Percentiles rank a stretch among this genome's conserved stretches.
phyloP scores from a whole-genome alignment of 176 grass and related monocot species.

The sorghum (Sorghum bicolor) region DNA sequence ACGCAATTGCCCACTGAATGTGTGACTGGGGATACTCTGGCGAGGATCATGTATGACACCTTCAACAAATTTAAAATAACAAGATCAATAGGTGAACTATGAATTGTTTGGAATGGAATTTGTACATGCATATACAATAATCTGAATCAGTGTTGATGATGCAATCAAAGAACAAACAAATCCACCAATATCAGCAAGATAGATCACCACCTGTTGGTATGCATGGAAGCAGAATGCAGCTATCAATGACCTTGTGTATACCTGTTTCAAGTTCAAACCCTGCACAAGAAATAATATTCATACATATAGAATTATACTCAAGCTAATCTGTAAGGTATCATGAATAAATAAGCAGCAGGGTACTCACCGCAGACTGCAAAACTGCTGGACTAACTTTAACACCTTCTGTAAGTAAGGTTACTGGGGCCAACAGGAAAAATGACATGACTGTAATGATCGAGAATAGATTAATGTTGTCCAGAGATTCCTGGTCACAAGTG shows the following conservation, averaged over 20 bases:
- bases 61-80: slow-evolving; percentile 22
- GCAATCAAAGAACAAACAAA: neutral
- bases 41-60: slow-evolving; percentile 97
- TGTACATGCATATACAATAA: neutral
- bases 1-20: slow-evolving; percentile 98
- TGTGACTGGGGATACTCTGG: slow-evolving; percentile 85
- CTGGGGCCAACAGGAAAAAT: slow-evolving; percentile 81
- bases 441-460: slow-evolving; percentile 97
- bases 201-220: slow-evolving; percentile 72
- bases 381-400: slow-evolving; percentile 72
- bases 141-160: neutral
- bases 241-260: slow-evolving; percentile 70
- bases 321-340: neutral
- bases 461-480: slow-evolving; percentile 84
- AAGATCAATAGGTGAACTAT: neutral
- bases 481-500: slow-evolving; percentile 54
- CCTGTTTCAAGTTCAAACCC: slow-evolving; percentile 79
- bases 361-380: slow-evolving; percentile 84
- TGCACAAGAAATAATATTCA: slow-evolving; percentile 41
- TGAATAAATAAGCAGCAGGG: slow-evolving; percentile 15
- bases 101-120: neutral
- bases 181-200: neutral
- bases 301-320: slow-evolving; percentile 14
- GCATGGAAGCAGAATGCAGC: slow-evolving; percentile 93
- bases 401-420: slow-evolving; percentile 77